These are phyloP conservation scores for Colletotrichum nymphaeae DNA, from an alignment of 2,329 filamentous ascomycete genomes.

Conservation along the genomic window DNA sequence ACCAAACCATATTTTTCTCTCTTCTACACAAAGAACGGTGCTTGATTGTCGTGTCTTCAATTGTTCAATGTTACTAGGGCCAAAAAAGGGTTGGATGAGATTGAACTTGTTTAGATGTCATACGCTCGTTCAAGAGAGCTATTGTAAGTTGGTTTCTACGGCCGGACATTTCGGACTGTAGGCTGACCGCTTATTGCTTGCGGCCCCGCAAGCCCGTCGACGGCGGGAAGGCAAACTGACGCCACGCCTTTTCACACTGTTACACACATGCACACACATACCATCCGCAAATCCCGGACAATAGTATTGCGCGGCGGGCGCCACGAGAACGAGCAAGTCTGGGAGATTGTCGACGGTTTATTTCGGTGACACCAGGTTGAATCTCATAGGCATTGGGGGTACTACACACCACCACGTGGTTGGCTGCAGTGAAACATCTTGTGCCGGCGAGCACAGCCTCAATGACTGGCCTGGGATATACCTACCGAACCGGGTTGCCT, in stretches of 20 bases:
- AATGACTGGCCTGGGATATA: neutral
- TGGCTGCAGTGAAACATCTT: neutral
- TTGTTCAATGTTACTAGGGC: neutral
- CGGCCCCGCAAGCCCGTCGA: neutral
- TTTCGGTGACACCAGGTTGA: neutral
- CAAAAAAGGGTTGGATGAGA: neutral
- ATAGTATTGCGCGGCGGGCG: neutral
- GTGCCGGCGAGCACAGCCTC: neutral
- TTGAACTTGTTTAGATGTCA: neutral
- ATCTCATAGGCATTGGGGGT: neutral
- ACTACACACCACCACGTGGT: neutral
- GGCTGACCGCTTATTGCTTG: neutral
- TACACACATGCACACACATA: neutral
- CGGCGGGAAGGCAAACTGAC: neutral
- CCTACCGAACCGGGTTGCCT: neutral
- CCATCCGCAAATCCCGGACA: neutral
- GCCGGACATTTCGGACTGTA: neutral
- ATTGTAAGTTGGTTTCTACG: neutral
- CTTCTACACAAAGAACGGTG: neutral
- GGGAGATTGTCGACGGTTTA: neutral
- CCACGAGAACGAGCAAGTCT: neutral
- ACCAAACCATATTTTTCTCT: neutral
- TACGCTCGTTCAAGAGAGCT: neutral
- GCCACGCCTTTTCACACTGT: neutral
- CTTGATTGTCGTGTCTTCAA: neutral